These are phyloP conservation scores for Fusarium cyanostomum DNA, from an alignment of 2,329 filamentous ascomycete species.

Conservation along the genomic window DNA sequence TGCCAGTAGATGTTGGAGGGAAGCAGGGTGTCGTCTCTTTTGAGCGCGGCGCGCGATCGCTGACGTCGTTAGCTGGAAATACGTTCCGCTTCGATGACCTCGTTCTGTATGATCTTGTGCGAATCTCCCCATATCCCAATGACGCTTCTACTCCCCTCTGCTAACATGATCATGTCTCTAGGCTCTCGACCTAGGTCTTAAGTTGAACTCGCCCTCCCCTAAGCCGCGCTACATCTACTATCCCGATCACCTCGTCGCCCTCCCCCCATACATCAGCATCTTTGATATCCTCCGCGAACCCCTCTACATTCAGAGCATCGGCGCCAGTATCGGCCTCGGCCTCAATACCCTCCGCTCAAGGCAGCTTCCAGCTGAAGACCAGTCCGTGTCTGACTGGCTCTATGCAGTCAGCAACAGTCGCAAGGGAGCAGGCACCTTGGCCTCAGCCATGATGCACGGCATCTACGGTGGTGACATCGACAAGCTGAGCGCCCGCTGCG, in stretches of 20 bases:
- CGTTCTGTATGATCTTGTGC: conserved; percentile 76
- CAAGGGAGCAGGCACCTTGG: conserved; percentile 72
- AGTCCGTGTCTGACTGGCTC: conserved; percentile 52
- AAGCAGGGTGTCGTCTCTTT: conserved; percentile 71
- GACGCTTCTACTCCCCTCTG: neutral
- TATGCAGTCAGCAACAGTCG: conserved; percentile 43
- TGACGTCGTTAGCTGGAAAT: conserved; percentile 63
- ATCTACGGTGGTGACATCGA: conserved; percentile 92
- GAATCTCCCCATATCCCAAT: conserved; percentile 36
- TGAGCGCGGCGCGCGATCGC: conserved; percentile 83
- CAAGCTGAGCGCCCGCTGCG: conserved; percentile 76
- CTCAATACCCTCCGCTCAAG: conserved; percentile 34
- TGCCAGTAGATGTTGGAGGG: conserved; percentile 66
- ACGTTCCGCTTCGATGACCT: conserved; percentile 65
- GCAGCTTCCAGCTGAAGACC: conserved; percentile 42
- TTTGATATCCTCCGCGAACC: conserved; percentile 44
- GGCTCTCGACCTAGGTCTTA: conserved; percentile 50
- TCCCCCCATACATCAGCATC: conserved; percentile 45
- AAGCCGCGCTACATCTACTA: conserved; percentile 82
- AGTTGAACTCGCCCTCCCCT: conserved; percentile 60
- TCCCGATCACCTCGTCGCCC: conserved; percentile 70
- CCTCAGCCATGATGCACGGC: conserved; percentile 82
- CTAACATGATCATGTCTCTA: conserved; percentile 38
- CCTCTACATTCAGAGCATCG: conserved; percentile 47
- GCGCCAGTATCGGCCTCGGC: conserved; percentile 41